phyloP scores from a whole-genome alignment of 495 filamentous ascomycete species.

The Aspergillus taichungensis region DNA sequence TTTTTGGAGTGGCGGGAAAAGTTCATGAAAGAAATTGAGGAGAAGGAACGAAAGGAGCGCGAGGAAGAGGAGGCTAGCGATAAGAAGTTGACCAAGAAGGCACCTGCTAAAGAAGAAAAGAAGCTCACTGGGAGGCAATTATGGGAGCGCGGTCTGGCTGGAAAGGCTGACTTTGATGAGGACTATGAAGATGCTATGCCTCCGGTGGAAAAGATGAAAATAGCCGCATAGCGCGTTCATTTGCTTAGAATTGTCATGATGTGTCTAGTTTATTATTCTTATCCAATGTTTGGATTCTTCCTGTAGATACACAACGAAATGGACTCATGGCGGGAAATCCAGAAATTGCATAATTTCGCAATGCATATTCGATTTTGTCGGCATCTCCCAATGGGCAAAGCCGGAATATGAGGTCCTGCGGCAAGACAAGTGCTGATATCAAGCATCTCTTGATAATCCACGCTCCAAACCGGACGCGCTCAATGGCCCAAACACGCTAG shows the following conservation, averaged over 20 bases:
- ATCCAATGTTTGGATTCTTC: background rate
- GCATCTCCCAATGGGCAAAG: no score
- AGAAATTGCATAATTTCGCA: no score
- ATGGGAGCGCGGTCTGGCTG: slow-evolving; percentile 75
- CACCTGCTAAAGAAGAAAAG: slow-evolving; percentile 44
- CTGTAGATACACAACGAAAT: background rate
- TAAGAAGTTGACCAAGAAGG: slow-evolving; percentile 59
- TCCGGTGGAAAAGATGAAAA: slow-evolving; percentile 58
- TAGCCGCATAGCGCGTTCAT: slow-evolving; percentile 38
- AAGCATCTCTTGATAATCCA: no score
- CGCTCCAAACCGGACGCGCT: no score
- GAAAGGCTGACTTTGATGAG: slow-evolving; percentile 67
- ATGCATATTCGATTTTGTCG: no score
- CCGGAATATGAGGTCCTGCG: no score
- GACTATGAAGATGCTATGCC: slow-evolving; percentile 45
- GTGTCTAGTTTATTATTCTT: background rate
- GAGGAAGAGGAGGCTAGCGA: slow-evolving; percentile 69
- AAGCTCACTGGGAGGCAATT: slow-evolving; percentile 73
- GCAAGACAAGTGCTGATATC: no score
- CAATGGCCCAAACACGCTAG: no score
- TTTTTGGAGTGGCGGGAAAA: slow-evolving; percentile 73
- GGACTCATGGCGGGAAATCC: no score
- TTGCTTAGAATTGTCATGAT: background rate
- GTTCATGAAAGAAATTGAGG: slow-evolving; percentile 76
- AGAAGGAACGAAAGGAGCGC: slow-evolving; percentile 48